These are phyloP conservation scores for Xylaria sp. DNA, from an alignment of 2,329 filamentous ascomycete genomes.

Conservation along the genomic window DNA sequence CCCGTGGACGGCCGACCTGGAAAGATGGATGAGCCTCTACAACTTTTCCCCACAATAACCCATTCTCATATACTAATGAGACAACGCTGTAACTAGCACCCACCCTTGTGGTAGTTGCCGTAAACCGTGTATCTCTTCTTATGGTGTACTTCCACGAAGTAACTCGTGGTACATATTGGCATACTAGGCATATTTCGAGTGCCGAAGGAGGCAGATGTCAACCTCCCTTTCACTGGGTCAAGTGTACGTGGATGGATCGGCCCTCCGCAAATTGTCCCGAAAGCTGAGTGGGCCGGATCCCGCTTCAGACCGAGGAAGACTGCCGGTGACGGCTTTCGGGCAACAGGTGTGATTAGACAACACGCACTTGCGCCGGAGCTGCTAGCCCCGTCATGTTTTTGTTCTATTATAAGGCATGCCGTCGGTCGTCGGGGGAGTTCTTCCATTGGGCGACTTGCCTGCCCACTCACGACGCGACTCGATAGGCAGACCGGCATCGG, in stretches of 20 bases:
- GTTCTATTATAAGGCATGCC: not conserved
- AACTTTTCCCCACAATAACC: slow-evolving; percentile 54
- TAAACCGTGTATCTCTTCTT: slow-evolving; percentile 46
- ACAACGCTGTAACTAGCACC: slow-evolving; percentile 43
- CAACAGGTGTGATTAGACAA: not conserved
- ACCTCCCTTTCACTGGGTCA: too few relatives aligned
- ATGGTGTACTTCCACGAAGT: slow-evolving; percentile 37
- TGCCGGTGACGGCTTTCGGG: not conserved
- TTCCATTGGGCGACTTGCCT: slow-evolving; percentile 11
- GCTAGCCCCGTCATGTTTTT: not conserved
- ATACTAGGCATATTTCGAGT: not conserved
- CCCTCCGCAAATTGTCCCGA: not conserved
- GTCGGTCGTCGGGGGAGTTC: not conserved
- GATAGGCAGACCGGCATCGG: not conserved
- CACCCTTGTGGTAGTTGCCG: slow-evolving; percentile 37
- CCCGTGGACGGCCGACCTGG: slow-evolving; percentile 59
- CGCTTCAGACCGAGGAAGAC: not conserved
- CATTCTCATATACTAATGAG: slow-evolving; percentile 56
- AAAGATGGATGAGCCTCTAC: slow-evolving; percentile 58
- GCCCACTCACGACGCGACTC: too few relatives aligned
- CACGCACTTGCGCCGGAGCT: not conserved
- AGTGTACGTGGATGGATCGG: too few relatives aligned
- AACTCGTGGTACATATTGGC: not conserved
- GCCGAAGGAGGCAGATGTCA: not conserved
- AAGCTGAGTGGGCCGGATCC: not conserved